phyloP scores from a whole-genome alignment of 2,329 filamentous ascomycete genomes.

The Ophiosphaerella korrae region DNA sequence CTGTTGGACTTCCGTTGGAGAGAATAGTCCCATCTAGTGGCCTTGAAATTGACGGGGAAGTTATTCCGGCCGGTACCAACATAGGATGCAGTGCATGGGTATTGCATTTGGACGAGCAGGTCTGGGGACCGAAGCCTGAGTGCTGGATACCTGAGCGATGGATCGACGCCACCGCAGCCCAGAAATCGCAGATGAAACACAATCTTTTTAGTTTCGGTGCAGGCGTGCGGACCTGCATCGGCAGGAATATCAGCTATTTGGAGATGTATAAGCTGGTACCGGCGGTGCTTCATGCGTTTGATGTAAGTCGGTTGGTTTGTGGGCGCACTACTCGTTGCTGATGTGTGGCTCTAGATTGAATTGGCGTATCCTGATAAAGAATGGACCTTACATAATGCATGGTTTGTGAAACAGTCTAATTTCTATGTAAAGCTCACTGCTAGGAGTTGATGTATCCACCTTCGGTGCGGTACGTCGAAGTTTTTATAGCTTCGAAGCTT shows the following conservation, averaged over 20 bases:
- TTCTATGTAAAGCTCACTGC: conserved; percentile 8
- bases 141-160: conserved; percentile 21
- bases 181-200: conserved; percentile 39
- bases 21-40: conserved; percentile 48
- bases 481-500: too few relatives aligned
- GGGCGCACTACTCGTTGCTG: neutral
- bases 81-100: conserved; percentile 20
- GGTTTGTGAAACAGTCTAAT: conserved; percentile 18
- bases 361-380: conserved; percentile 7
- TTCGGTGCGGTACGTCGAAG: too few relatives aligned
- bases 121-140: conserved; percentile 13
- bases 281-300: conserved; percentile 13
- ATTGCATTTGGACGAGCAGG: conserved; percentile 12
- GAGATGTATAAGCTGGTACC: conserved; percentile 25
- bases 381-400: conserved; percentile 17
- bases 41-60: neutral
- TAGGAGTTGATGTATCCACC: neutral
- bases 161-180: conserved; percentile 10
- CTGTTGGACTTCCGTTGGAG: conserved; percentile 49
- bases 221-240: conserved; percentile 19
- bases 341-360: conserved; percentile 2
- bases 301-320: conserved; percentile 8
- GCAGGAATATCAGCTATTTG: conserved; percentile 21
- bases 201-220: conserved; percentile 20
- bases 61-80: conserved; percentile 15